Base-by-base conservation (phyloP, 2,329 filamentous ascomycete species). In the Trichothecium sympodiale region DNA sequence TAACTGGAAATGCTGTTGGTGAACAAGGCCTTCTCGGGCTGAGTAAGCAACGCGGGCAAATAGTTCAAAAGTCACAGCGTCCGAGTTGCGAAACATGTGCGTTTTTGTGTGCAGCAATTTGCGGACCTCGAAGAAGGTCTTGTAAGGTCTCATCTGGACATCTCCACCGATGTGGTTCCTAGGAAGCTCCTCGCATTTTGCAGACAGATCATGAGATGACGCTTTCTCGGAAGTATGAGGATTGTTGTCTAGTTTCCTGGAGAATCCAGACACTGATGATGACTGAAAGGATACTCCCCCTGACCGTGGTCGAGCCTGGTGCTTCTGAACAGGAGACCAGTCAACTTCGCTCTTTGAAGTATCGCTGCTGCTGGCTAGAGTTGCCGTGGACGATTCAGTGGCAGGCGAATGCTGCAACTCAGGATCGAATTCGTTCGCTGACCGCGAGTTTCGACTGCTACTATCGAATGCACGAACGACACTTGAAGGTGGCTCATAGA, bases 1-100 rank as follows among this genome's bases (percentile, higher is more conserved):
- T 34, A 83, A 71, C n/a, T 73, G 65, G 42, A 83, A 81, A 37
- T 72, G 61, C 47, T 84, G 78, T 41, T 65, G 72, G 15, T 51
- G 59, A 7, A 49, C 45, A 6, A 58, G 52, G 10, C 56, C 53
- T 38, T 78, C 71, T 0, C 78, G 67, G 36, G 59, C 67, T 0
- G 78, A 80, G 35, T 63, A 64, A 2, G 60, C 60, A 2, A 83
- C 70, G 17, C 72, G 64, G 4, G 75, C 76, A 47, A 77, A 84
- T 0, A 83, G 54, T 49, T 83, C 78, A 40, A 83, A 67, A 0
- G 69, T 50, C 4, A 60, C 61, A 1, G 57, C 47, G 15, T 57
- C 53, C n/a, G 57, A 50, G 8, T 55, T 44, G 9, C 43, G 47
- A 34, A 47, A 47, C 32, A 55, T 55, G 3, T 46, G 37, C 1